Conservation (phyloP, 345 rosid genomes). For the Citrus hindsii region DNA sequence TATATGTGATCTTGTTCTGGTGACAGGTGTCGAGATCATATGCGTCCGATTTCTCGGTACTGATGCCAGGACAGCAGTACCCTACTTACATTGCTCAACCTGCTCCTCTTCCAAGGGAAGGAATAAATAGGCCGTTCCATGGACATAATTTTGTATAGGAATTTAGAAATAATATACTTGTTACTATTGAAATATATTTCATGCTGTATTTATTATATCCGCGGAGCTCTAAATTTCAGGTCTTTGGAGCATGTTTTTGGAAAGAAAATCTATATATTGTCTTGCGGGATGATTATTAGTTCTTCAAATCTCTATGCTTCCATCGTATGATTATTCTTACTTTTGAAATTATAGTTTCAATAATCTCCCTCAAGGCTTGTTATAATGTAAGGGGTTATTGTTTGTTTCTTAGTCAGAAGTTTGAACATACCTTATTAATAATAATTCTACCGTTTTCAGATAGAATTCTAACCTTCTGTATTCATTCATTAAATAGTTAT, state of each 20-base stretch:
- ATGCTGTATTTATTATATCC: constrained; percentile 9
- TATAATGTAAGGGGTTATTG: too few species aligned
- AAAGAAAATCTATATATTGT: background rate
- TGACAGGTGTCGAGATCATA: constrained; percentile 40
- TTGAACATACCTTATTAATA: too few species aligned
- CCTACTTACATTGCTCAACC: constrained; percentile 85
- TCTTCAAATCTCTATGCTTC: background rate
- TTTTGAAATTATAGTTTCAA: too few species aligned
- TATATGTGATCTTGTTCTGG: background rate
- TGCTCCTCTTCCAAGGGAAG: constrained; percentile 89
- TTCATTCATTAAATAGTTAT: too few species aligned
- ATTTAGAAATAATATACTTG: constrained; percentile 13
- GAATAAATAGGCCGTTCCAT: constrained; percentile 58
- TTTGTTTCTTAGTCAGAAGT: too few species aligned
- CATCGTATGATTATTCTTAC: too few species aligned
- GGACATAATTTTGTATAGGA: constrained; percentile 31
- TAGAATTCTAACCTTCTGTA: too few species aligned
- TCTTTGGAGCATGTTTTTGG: background rate
- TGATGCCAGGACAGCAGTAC: constrained; percentile 79
- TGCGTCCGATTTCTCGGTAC: constrained; percentile 65
- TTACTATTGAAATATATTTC: constrained; percentile 5
- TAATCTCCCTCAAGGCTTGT: too few species aligned
- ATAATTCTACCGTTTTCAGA: too few species aligned
- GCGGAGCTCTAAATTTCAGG: background rate
- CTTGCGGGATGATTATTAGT: background rate